phyloP scores from a whole-genome alignment of 768 basidiomycete species.

The Kwoniella heveanensis region DNA sequence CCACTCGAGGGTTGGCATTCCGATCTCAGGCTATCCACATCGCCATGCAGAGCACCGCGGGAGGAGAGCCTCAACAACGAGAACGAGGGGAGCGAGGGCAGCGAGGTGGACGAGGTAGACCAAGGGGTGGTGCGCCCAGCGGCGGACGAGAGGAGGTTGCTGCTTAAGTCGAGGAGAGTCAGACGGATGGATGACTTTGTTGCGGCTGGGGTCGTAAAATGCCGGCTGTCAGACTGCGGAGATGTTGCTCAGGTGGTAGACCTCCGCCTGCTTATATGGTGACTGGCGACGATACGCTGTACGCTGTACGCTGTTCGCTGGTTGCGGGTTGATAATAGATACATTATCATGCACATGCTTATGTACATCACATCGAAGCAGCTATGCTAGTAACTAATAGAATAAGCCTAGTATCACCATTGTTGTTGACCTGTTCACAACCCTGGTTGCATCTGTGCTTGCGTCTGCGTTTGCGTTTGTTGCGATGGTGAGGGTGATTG shows the following conservation, averaged over 20 bases:
- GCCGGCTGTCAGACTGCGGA: background rate
- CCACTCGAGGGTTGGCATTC: constrained; percentile 86
- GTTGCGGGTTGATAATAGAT: background rate
- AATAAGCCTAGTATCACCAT: no score
- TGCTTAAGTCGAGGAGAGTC: constrained; percentile 13
- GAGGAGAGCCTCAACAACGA: constrained; percentile 24
- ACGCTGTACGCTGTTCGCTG: background rate
- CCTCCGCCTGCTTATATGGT: background rate
- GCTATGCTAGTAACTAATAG: no score
- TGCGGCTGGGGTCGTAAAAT: background rate
- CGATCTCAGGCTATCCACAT: constrained; percentile 87
- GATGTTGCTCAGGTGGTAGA: background rate
- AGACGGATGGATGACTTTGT: no score
- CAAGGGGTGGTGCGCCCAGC: constrained; percentile 20
- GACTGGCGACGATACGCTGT: background rate
- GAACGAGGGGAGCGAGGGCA: constrained; percentile 30
- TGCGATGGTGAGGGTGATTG: background rate
- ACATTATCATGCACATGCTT: constrained; percentile 20
- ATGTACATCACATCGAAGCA: constrained; percentile 15
- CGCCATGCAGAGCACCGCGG: constrained; percentile 62
- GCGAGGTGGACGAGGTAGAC: constrained; percentile 31
- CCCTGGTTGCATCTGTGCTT: no score
- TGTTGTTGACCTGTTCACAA: no score
- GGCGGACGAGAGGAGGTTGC: constrained; percentile 18
- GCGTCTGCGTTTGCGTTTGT: no score